Evolutionary conservation across 768 basidiomycete genomes (phyloP).

Genomic region (Arthromyces matolae): DNA sequence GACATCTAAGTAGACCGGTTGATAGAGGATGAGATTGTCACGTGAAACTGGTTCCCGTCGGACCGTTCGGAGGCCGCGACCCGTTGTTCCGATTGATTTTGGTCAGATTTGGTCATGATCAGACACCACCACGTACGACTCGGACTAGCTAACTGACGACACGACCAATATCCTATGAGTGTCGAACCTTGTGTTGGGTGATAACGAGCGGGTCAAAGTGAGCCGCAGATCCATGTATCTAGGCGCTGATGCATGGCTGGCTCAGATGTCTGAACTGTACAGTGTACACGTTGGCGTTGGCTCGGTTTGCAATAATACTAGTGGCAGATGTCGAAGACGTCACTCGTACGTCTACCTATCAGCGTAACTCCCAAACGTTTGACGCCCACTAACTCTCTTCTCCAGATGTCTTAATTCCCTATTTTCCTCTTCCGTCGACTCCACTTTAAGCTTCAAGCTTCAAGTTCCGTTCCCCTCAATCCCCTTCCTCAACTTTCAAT

Average conservation of each 20-base stretch:
- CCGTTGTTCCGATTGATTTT: too few species aligned
- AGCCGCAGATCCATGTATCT: constrained; percentile 8
- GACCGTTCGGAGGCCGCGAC: too few species aligned
- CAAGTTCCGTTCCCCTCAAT: constrained; percentile 50
- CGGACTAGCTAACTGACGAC: too few species aligned
- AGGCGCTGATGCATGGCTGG: constrained; percentile 54
- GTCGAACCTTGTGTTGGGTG: constrained; percentile 78
- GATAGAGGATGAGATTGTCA: too few species aligned
- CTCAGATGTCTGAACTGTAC: constrained; percentile 75
- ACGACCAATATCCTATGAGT: too few species aligned
- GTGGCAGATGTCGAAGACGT: too few species aligned
- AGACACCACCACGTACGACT: too few species aligned
- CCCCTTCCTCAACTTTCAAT: constrained; percentile 9
- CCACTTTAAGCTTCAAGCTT: too few species aligned
- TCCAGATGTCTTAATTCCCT: constrained; percentile 81
- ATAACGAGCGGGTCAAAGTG: constrained; percentile 80
- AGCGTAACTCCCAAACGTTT: neutral
- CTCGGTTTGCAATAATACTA: constrained; percentile 72
- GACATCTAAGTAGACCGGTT: too few species aligned
- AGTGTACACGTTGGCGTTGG: constrained; percentile 72
- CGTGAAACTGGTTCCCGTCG: too few species aligned
- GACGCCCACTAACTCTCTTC: neutral
- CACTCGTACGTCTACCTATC: constrained; percentile 51
- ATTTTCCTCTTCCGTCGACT: constrained; percentile 76
- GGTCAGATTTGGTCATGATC: too few species aligned